Evolutionary conservation across 2,329 filamentous ascomycete species (phyloP), one percentile per base, ranked within the genome.

Genomic region (Pyrenochaeta sp.): DNA sequence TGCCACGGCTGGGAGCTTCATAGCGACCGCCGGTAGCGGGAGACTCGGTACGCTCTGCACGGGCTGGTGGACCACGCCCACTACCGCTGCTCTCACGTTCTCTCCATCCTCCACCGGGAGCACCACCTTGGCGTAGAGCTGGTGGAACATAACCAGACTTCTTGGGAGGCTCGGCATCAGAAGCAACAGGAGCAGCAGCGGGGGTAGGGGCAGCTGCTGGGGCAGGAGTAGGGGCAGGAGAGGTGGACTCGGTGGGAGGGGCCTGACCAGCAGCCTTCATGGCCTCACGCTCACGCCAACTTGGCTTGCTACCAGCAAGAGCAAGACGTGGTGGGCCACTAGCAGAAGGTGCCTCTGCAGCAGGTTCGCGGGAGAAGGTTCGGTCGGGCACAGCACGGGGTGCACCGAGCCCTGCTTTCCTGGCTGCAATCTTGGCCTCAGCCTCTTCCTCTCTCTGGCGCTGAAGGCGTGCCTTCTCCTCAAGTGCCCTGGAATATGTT

Each of bases 361-460:
- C 76, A n/a, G 56, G 69, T 57, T 60, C 71, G 46, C 57, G 76
- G 56, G 72, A 77, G 62, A 58, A 72, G 68, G 60, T 51, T 23
- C 56, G 56, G 46, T 56, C 54, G 23, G 54, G 54, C 15, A 57
- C 45, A 40, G 44, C 73, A 51, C 73, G 71, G 40, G 69, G 61
- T 40, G 62, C 56, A 47, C 60, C 60, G 64, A 64, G 84, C 33
- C 64, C 69, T 48, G 64, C 49, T 54, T 67, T 85, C 77, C 86
- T 91, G 75, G 83, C 88, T 69, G 83, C 86, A 75, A 85, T 86
- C 66, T 90, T 87, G 63, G 89, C 90, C 77, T 93, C 87, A 14
- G 92, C 93, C 76, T 97, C 93, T 67, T 95, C 92, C 76, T 96
- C 93, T 75, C 91, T 88, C 72, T 92, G 86, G 66, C 86, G 87